These are phyloP conservation scores for Entomophthora muscae DNA, from an alignment of 371 early-diverging fungal genomes.

Conservation along the genomic window DNA sequence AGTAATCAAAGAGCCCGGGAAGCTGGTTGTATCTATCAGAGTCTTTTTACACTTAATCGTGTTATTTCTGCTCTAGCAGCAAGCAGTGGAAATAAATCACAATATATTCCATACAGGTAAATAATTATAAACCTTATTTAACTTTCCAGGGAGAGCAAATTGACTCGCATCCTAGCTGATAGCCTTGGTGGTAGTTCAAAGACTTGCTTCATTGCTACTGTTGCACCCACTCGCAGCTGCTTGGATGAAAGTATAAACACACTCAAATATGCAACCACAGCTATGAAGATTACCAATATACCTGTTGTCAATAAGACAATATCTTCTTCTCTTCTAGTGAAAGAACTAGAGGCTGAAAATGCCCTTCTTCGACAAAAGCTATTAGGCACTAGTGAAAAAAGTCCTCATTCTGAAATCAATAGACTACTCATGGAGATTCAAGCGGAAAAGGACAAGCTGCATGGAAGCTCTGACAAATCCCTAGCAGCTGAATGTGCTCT, in stretches of 20 bases:
- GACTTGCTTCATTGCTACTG: constrained; percentile 86
- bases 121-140: no score
- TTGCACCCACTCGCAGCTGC: constrained; percentile 55
- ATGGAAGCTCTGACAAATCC: not conserved
- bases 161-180: constrained; percentile 89
- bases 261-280: constrained; percentile 85
- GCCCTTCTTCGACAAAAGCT: not conserved
- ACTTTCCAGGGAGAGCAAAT: constrained; percentile 85
- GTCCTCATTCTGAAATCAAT: not conserved
- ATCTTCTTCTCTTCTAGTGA: not conserved
- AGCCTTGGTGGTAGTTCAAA: constrained; percentile 88
- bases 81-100: not conserved
- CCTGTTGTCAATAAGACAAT: constrained; percentile 52
- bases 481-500: not conserved
- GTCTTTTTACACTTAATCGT: constrained; percentile 76
- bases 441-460: not conserved
- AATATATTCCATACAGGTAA: constrained; percentile 87
- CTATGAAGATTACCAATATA: constrained; percentile 84
- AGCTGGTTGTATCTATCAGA: constrained; percentile 79
- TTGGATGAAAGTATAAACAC: constrained; percentile 85
- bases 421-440: not conserved
- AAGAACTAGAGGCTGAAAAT: not conserved
- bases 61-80: constrained; percentile 72
- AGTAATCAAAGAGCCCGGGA: constrained; percentile 75
- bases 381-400: not conserved